Conservation (phyloP, 78 protist species). For the Cavenderia fasciculata region DNA sequence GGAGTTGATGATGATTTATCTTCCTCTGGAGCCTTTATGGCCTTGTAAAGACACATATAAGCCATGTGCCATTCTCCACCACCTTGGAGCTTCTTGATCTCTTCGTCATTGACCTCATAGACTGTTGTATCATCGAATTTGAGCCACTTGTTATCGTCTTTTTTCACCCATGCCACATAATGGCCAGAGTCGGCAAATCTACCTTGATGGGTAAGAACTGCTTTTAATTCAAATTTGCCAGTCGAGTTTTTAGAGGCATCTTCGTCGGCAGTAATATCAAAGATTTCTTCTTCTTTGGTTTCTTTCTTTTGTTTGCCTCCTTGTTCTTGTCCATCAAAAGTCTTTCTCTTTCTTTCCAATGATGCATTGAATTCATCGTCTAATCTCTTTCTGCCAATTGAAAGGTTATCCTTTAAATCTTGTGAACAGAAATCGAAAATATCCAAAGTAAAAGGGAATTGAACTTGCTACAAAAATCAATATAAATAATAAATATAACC, state of each 20-base stretch:
- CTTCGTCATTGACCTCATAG: constrained; percentile 63
- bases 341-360: constrained; percentile 62
- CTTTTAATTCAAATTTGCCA: constrained; percentile 93
- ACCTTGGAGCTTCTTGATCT: constrained; percentile 85
- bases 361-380: constrained; percentile 52
- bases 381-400: constrained; percentile 71
- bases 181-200: constrained; percentile 95
- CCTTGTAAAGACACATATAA: constrained; percentile 86
- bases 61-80: constrained; percentile 95
- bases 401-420: constrained; percentile 76
- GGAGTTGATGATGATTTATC: neutral
- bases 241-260: too few relatives aligned
- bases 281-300: neutral
- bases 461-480: constrained; percentile 55
- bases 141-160: constrained; percentile 85
- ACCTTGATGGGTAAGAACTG: constrained; percentile 95
- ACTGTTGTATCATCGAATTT: constrained; percentile 93
- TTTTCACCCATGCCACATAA: constrained; percentile 94
- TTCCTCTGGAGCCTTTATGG: neutral
- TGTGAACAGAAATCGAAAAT: constrained; percentile 78
- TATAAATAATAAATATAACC: neutral
- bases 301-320: constrained; percentile 24
- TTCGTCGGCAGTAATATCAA: neutral
- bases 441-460: constrained; percentile 85
- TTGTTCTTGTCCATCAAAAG: constrained; percentile 7